These are phyloP conservation scores for Rutstroemia sydowiana DNA, from an alignment of 2,329 filamentous ascomycete species.

Conservation along the genomic window DNA sequence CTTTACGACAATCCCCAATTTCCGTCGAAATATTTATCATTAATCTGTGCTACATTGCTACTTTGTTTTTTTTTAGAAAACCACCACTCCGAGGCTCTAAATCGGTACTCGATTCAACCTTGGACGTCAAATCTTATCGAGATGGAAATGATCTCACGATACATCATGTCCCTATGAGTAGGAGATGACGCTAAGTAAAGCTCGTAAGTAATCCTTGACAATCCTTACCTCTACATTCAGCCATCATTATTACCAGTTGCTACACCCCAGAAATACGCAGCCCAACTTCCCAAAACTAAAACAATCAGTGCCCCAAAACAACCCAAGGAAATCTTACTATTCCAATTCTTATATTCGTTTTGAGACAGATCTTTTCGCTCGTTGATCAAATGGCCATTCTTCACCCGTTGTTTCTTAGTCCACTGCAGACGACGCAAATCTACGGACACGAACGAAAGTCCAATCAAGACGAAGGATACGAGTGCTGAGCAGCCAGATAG, in stretches of 20 bases:
- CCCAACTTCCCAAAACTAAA: constrained; percentile 2
- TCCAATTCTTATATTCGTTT: background rate
- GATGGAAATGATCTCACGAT: too few relatives aligned
- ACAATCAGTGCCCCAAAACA: background rate
- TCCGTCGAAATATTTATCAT: too few relatives aligned
- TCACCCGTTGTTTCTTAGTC: constrained; percentile 2
- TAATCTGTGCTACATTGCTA: too few relatives aligned
- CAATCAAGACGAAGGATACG: background rate
- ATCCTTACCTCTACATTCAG: background rate
- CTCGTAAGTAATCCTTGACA: too few relatives aligned
- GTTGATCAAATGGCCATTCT: background rate
- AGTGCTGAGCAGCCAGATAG: background rate
- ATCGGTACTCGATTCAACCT: too few relatives aligned
- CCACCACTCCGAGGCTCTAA: too few relatives aligned
- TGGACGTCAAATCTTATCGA: too few relatives aligned
- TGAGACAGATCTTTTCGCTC: background rate
- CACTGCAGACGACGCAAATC: background rate
- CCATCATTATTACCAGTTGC: background rate
- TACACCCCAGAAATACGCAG: constrained; percentile 3
- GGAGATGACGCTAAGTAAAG: too few relatives aligned
- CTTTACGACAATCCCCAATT: too few relatives aligned
- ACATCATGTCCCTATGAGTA: too few relatives aligned
- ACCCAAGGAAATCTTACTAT: background rate
- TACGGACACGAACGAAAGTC: background rate
- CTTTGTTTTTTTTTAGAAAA: too few relatives aligned